phyloP scores from a whole-genome alignment of 2,329 filamentous ascomycete genomes.

The Pseudogymnoascus sp. region DNA sequence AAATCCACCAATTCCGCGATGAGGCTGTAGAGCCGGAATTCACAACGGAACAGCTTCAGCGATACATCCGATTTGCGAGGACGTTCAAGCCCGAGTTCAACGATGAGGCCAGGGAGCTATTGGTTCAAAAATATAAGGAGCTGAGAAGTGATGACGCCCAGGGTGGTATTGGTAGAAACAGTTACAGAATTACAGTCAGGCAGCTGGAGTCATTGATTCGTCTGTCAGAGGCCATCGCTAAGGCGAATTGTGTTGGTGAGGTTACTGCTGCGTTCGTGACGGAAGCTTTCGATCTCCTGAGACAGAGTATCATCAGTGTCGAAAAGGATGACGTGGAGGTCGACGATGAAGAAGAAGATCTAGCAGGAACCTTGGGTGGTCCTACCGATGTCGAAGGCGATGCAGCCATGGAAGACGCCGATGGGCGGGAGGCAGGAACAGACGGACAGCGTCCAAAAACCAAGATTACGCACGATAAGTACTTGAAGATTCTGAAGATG shows the following conservation, averaged over 20 bases:
- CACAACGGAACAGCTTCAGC: conserved; percentile 90
- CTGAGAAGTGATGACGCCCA: conserved; percentile 88
- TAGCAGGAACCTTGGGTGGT: conserved; percentile 42
- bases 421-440: conserved; percentile 38
- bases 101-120: conserved; percentile 72
- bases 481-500: conserved; percentile 81
- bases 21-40: conserved; percentile 89
- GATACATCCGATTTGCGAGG: conserved; percentile 92
- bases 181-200: conserved; percentile 93
- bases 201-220: conserved; percentile 96
- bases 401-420: conserved; percentile 45
- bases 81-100: conserved; percentile 94
- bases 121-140: conserved; percentile 94
- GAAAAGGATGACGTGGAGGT: conserved; percentile 97
- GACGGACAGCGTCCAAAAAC: conserved; percentile 55
- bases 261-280: conserved; percentile 78
- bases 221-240: conserved; percentile 93
- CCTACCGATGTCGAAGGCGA: conserved; percentile 41
- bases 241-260: conserved; percentile 92
- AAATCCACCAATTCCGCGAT: conserved; percentile 86
- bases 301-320: conserved; percentile 94
- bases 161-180: conserved; percentile 88
- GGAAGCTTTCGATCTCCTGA: conserved; percentile 84
- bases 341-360: conserved; percentile 66
- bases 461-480: conserved; percentile 93